Evolutionary conservation across 2,329 filamentous ascomycete species (phyloP).

Genomic region (Didymella glomerata): DNA sequence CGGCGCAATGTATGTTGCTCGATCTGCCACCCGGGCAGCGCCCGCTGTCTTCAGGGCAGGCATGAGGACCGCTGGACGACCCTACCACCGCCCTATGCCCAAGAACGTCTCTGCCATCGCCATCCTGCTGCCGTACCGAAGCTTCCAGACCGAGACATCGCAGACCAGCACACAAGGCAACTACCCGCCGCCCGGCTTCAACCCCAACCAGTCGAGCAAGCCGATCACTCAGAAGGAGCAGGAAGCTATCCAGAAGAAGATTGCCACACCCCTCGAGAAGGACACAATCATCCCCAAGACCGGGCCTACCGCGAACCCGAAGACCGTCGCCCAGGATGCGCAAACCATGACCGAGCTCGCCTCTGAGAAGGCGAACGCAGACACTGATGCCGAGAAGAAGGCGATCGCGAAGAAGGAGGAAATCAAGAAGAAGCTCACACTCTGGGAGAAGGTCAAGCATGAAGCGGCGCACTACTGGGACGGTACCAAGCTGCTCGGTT

Average conservation of each 20-base stretch:
- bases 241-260: conserved; percentile 31
- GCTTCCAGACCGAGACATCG: conserved; percentile 66
- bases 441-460: conserved; percentile 94
- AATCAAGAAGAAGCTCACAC: conserved; percentile 83
- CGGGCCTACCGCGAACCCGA: conserved; percentile 55
- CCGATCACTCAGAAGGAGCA: conserved; percentile 70
- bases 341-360: conserved; percentile 69
- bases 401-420: conserved; percentile 67
- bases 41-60: conserved; percentile 58
- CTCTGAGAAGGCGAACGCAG: conserved; percentile 63
- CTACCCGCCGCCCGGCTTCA: conserved; percentile 87
- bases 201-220: conserved; percentile 87
- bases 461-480: conserved; percentile 97
- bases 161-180: conserved; percentile 58
- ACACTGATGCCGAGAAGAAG: conserved; percentile 63
- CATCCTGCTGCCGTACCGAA: conserved; percentile 63
- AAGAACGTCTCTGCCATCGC: conserved; percentile 65
- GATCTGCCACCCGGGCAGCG: conserved; percentile 55
- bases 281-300: conserved; percentile 49
- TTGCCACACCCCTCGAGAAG: conserved; percentile 33
- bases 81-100: conserved; percentile 54
- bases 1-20: conserved; percentile 57
- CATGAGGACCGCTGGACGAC: conserved; percentile 53
- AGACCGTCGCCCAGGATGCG: conserved; percentile 58
- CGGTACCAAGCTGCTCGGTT: conserved; percentile 91